Percentiles rank a stretch among this genome's conserved stretches.
Conservation (phyloP, 139 green algal genomes). For the Auxenochlorella pyrenoidosa region DNA sequence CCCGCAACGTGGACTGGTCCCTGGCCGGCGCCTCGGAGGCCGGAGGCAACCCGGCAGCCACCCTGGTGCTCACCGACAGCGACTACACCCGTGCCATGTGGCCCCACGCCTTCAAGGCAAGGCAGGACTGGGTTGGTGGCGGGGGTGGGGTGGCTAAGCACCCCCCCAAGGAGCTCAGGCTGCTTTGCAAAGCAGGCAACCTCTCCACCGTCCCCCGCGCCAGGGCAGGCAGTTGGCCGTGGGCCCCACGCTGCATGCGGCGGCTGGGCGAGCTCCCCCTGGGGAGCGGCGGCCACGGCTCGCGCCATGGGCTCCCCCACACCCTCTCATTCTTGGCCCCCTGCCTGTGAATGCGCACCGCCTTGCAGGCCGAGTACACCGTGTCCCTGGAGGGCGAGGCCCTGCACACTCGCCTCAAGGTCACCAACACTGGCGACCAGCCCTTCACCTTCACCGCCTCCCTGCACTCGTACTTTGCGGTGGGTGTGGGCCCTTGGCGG, state of each 20-base stretch:
- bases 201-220: no score
- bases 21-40: constrained; percentile 85
- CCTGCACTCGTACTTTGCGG: constrained; percentile 73
- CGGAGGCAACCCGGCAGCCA: constrained; percentile 81
- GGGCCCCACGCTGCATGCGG: no score
- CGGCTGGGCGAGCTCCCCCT: no score
- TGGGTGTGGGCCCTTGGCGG: neutral
- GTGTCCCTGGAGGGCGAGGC: constrained; percentile 86
- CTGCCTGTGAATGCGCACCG: neutral
- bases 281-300: neutral
- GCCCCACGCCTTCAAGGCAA: constrained; percentile 80
- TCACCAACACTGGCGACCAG: constrained; percentile 89
- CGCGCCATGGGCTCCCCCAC: neutral
- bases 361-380: constrained; percentile 83
- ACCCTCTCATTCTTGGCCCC: neutral
- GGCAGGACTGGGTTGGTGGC: constrained; percentile 1
- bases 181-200: no score
- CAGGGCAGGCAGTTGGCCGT: no score
- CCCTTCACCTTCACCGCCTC: constrained; percentile 94
- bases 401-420: constrained; percentile 80
- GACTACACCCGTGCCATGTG: constrained; percentile 96
- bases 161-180: no score
- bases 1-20: constrained; percentile 93
- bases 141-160: neutral
- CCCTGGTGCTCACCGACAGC: constrained; percentile 88